Evolutionary conservation across 768 basidiomycete species (phyloP).

Genomic region (Sarcomyxa edulis): DNA sequence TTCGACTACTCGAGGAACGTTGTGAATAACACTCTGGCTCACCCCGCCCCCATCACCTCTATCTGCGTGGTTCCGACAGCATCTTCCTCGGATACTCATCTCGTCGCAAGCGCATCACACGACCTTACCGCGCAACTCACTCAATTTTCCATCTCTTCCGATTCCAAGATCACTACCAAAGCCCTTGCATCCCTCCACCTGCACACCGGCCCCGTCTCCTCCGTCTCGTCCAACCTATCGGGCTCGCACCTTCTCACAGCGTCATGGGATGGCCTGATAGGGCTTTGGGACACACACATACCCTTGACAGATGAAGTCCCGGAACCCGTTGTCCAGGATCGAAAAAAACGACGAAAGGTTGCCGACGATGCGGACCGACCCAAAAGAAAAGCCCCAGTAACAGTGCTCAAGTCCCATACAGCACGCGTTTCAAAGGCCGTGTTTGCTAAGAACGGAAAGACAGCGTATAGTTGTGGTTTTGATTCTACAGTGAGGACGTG

Average conservation of each 20-base stretch:
- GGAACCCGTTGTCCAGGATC: conserved; percentile 30
- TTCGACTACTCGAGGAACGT: conserved; percentile 68
- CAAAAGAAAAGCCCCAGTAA: conserved; percentile 61
- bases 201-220: conserved; percentile 79
- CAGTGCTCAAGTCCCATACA: conserved; percentile 79
- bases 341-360: conserved; percentile 57
- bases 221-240: conserved; percentile 47
- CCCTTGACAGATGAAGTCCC: conserved; percentile 62
- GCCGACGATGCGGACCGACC: conserved; percentile 30
- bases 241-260: conserved; percentile 72
- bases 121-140: conserved; percentile 70
- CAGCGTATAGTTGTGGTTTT: conserved; percentile 76
- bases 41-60: conserved; percentile 66
- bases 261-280: conserved; percentile 85
- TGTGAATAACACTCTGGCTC: conserved; percentile 42
- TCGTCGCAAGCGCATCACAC: conserved; percentile 70
- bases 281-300: conserved; percentile 69
- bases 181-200: conserved; percentile 71
- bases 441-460: conserved; percentile 36
- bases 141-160: conserved; percentile 24
- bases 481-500: conserved; percentile 88
- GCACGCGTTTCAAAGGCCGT: conserved; percentile 72
- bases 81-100: conserved; percentile 21
- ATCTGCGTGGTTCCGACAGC: conserved; percentile 45
- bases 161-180: conserved; percentile 11